Evolutionary conservation across 164 flowering plant species (phyloP).

Genomic region (Litsea cubeba): DNA sequence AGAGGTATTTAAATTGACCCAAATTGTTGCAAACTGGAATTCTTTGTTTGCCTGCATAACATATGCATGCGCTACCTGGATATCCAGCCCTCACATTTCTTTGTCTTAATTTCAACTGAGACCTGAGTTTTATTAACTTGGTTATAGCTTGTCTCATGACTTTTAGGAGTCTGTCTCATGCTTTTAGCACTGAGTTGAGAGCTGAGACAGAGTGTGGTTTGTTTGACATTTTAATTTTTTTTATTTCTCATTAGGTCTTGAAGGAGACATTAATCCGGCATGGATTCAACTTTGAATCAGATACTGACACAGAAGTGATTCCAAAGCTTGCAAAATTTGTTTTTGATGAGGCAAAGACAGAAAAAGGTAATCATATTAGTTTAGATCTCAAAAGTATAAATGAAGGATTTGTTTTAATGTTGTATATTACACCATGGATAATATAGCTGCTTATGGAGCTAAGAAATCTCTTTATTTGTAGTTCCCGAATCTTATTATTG

Average conservation of each 20-base stretch:
- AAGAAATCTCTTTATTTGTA: neutral
- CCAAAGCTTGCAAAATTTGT: conserved; percentile 98
- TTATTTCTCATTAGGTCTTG: conserved; percentile 49
- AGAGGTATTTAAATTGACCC: too few species aligned
- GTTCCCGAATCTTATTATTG: neutral
- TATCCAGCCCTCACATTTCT: neutral
- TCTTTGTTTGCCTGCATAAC: neutral
- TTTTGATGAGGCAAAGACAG: conserved; percentile 82
- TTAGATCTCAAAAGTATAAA: neutral
- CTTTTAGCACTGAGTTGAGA: neutral
- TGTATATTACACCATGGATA: neutral
- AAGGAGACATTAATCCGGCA: conserved; percentile 84
- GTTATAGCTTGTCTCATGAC: neutral
- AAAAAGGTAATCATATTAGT: conserved; percentile 42
- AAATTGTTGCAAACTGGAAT: too few species aligned
- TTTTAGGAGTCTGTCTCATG: neutral
- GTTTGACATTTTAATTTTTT: neutral
- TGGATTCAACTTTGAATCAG: conserved; percentile 92
- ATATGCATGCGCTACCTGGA: neutral
- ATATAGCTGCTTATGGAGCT: neutral
- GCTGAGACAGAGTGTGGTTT: neutral
- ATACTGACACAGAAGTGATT: conserved; percentile 97
- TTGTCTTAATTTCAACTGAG: neutral
- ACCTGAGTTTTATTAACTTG: neutral
- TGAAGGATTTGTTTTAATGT: neutral